Evolutionary conservation across 2,329 filamentous ascomycete genomes (phyloP).

Genomic region (Fusarium nanum): DNA sequence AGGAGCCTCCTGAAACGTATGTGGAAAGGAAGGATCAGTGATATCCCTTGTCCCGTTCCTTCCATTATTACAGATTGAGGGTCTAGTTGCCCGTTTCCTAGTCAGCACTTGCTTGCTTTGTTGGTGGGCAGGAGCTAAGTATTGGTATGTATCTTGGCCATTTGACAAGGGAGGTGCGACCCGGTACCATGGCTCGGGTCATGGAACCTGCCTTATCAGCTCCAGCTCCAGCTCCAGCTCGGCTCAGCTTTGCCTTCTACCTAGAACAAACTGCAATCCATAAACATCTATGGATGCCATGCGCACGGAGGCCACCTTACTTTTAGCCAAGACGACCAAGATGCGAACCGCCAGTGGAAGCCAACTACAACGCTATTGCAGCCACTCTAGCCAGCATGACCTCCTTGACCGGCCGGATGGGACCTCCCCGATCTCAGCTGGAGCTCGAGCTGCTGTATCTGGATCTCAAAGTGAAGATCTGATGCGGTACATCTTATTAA

Average conservation of each 20-base stretch:
- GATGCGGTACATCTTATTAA: slow-evolving; percentile 32
- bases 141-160: background rate
- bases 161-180: background rate
- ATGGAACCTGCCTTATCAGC: background rate
- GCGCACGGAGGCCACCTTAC: background rate
- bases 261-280: background rate
- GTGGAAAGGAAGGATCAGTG: slow-evolving; percentile 12
- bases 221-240: background rate
- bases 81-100: background rate
- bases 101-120: slow-evolving; percentile 1
- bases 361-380: slow-evolving; percentile 18
- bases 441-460: slow-evolving; percentile 7
- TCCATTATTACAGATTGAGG: slow-evolving; percentile 4
- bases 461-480: slow-evolving; percentile 24
- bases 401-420: slow-evolving; percentile 2
- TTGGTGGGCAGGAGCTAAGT: background rate
- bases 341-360: background rate
- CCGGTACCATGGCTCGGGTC: background rate
- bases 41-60: slow-evolving; percentile 10
- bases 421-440: slow-evolving; percentile 27
- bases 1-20: slow-evolving; percentile 20
- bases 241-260: background rate
- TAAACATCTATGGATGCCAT: background rate
- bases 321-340: background rate
- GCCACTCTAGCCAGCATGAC: slow-evolving; percentile 29